phyloP scores from a whole-genome alignment of 2,329 filamentous ascomycete genomes.

The Blastomyces parvus region DNA sequence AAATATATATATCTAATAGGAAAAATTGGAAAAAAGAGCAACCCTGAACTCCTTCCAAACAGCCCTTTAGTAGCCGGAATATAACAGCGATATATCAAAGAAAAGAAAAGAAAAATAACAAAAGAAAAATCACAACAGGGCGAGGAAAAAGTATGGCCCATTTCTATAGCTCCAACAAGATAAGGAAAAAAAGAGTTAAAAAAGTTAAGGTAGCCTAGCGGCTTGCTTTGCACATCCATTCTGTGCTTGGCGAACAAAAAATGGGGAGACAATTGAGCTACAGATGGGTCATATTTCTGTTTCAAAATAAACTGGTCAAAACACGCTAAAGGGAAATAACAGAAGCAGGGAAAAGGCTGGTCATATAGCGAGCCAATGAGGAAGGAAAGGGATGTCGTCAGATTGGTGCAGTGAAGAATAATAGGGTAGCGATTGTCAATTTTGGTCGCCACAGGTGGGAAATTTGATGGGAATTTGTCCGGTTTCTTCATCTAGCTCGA shows the following conservation, averaged over 20 bases:
- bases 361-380: neutral
- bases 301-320: neutral
- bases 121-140: neutral
- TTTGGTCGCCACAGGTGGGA: neutral
- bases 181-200: neutral
- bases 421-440: neutral
- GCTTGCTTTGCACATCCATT: conserved; percentile 1
- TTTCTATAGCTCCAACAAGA: neutral
- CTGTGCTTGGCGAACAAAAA: neutral
- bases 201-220: neutral
- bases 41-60: neutral
- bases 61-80: neutral
- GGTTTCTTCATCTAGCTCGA: neutral
- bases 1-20: neutral
- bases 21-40: neutral
- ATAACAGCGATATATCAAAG: neutral
- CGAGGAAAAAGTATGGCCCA: neutral
- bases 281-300: neutral
- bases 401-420: neutral
- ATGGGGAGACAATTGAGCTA: neutral
- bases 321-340: neutral
- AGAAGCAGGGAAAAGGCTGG: neutral
- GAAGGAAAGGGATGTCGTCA: neutral
- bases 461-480: neutral
- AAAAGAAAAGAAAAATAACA: neutral